These are phyloP conservation scores for Candida pini DNA, from an alignment of 805 yeast genomes.

Conservation along the genomic window DNA sequence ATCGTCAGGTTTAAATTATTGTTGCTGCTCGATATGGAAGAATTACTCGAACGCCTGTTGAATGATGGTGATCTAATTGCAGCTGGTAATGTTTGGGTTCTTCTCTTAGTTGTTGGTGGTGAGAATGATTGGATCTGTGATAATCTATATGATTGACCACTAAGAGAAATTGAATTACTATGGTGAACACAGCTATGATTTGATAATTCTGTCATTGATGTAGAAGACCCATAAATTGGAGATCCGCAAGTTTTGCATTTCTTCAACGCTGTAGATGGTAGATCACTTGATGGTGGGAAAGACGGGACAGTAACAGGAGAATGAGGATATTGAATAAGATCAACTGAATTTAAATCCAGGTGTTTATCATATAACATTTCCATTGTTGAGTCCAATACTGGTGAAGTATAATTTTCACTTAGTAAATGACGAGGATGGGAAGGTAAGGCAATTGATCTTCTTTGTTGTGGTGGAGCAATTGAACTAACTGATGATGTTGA, in stretches of 20 bases:
- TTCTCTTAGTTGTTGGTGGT: slow-evolving; percentile 1
- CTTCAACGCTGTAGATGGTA: no score
- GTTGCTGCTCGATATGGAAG: not conserved
- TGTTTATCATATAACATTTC: slow-evolving; percentile 51
- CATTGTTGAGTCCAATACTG: slow-evolving; percentile 75
- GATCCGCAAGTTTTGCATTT: no score
- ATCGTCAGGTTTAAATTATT: not conserved
- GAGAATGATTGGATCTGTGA: not conserved
- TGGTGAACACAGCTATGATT: no score
- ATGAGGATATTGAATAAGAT: slow-evolving; percentile 46
- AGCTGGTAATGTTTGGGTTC: slow-evolving; percentile 6
- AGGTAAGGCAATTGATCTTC: slow-evolving; percentile 1
- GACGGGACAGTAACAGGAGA: slow-evolving; percentile 4
- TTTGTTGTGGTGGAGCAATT: slow-evolving; percentile 1
- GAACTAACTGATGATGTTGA: not conserved
- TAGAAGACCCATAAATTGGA: not conserved
- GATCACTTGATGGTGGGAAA: slow-evolving; percentile 2
- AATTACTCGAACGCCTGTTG: not conserved
- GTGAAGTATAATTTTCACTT: slow-evolving; percentile 69
- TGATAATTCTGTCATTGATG: slow-evolving; percentile 1
- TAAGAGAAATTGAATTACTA: no score
- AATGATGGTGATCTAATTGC: not conserved
- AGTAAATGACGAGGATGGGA: slow-evolving; percentile 23
- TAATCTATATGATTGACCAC: not conserved
- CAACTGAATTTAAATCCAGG: slow-evolving; percentile 62